phyloP scores from a whole-genome alignment of 768 basidiomycete genomes.

The Termitomyces sp. region DNA sequence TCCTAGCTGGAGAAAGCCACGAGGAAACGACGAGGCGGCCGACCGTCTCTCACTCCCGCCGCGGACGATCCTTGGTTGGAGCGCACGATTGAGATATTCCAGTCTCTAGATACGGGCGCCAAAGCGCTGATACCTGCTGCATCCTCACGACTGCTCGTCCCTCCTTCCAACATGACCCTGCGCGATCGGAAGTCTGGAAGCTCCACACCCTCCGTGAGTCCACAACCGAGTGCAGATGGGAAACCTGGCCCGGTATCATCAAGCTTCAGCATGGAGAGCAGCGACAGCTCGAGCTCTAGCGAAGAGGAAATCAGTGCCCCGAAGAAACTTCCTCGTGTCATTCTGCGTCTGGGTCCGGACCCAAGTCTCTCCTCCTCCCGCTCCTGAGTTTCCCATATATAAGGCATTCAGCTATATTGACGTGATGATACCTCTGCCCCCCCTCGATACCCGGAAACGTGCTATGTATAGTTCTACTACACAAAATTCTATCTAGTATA shows the following conservation, averaged over 20 bases:
- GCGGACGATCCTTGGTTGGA: constrained; percentile 52
- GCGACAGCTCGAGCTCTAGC: constrained; percentile 22
- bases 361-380: constrained; percentile 4
- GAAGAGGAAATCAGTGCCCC: constrained; percentile 37
- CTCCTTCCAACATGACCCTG: constrained; percentile 9
- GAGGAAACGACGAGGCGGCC: constrained; percentile 53
- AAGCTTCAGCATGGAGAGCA: background rate
- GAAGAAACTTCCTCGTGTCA: constrained; percentile 28
- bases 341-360: constrained; percentile 25
- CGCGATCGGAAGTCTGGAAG: constrained; percentile 11
- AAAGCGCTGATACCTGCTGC: background rate
- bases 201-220: constrained; percentile 1
- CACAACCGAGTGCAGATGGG: constrained; percentile 4
- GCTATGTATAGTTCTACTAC: background rate
- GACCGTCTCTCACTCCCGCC: constrained; percentile 30
- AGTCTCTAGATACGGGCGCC: constrained; percentile 32
- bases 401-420: background rate
- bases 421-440: background rate
- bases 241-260: constrained; percentile 12
- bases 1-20: constrained; percentile 58
- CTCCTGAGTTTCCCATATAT: background rate
- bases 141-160: background rate
- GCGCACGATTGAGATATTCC: constrained; percentile 45
- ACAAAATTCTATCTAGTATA: background rate
- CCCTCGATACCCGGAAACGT: background rate